phyloP scores from a whole-genome alignment of 176 grass and related monocot genomes.

The Musa beccarii region DNA sequence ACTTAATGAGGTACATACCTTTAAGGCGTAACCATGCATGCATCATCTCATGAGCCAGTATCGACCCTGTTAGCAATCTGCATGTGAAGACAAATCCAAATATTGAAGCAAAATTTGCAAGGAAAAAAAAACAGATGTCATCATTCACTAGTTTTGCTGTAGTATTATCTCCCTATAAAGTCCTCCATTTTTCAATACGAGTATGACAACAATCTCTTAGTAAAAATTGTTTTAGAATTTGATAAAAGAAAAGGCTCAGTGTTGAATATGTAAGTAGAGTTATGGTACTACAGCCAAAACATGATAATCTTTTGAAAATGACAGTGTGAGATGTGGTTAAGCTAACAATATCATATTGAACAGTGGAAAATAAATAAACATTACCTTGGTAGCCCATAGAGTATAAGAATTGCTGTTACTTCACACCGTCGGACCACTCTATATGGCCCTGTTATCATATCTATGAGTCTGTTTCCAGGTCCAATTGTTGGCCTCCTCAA shows the following conservation, averaged over 20 bases:
- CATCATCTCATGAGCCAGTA: slow-evolving; percentile 14
- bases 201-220: not conserved
- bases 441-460: slow-evolving; percentile 50
- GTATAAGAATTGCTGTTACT: slow-evolving; percentile 87
- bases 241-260: not conserved
- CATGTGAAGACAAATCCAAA: not conserved
- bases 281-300: not conserved
- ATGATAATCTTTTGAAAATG: not conserved
- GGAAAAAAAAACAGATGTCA: not conserved
- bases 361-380: not conserved
- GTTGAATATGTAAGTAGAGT: not conserved
- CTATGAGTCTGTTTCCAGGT: slow-evolving; percentile 60
- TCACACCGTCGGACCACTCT: slow-evolving; percentile 54
- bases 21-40: slow-evolving; percentile 8
- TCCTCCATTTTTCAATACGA: not conserved
- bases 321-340: not conserved
- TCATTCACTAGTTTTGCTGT: not conserved
- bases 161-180: not conserved
- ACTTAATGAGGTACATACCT: not conserved
- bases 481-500: slow-evolving; percentile 61
- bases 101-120: not conserved
- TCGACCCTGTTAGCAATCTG: slow-evolving; percentile 2
- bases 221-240: not conserved
- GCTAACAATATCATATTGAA: not conserved
- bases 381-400: slow-evolving; percentile 80